A percentile compares a stretch with the other conserved stretches of the same genome.
Conservation (phyloP, 2,329 filamentous ascomycete genomes). For the Neocatenulostroma microsporum region DNA sequence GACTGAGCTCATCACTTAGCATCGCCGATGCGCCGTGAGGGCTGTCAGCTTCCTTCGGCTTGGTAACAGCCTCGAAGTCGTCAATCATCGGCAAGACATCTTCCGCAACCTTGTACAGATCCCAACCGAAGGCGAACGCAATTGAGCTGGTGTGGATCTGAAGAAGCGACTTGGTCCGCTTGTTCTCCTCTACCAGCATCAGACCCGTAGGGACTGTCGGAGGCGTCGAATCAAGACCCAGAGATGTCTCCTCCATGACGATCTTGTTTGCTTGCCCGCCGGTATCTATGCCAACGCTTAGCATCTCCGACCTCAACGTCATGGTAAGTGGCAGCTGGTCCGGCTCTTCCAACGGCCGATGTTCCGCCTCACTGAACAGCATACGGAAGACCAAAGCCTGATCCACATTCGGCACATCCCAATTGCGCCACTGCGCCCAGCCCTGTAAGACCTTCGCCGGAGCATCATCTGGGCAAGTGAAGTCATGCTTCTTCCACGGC, state of each 20-base stretch:
- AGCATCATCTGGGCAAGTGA: conserved; percentile 51
- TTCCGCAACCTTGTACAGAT: conserved; percentile 20
- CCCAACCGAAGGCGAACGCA: conserved; percentile 27
- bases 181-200: conserved; percentile 34
- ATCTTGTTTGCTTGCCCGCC: conserved; percentile 75
- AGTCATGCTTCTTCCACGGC: conserved; percentile 19
- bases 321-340: conserved; percentile 46
- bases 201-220: conserved; percentile 41
- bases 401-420: conserved; percentile 72
- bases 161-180: conserved; percentile 33
- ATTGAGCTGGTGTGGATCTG: conserved; percentile 35
- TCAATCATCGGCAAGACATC: conserved; percentile 19
- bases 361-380: conserved; percentile 53
- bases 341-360: conserved; percentile 23
- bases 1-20: conserved; percentile 17
- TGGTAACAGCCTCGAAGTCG: conserved; percentile 10
- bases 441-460: conserved; percentile 55
- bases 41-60: too few relatives aligned
- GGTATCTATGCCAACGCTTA: conserved; percentile 69
- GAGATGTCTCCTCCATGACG: conserved; percentile 52
- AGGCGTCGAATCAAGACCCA: conserved; percentile 53
- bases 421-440: conserved; percentile 81
- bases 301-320: conserved; percentile 54
- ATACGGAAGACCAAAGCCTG: conserved; percentile 63
- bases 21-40: not conserved